phyloP scores from a whole-genome alignment of 495 filamentous ascomycete species.

The Emericellopsis terricola region DNA sequence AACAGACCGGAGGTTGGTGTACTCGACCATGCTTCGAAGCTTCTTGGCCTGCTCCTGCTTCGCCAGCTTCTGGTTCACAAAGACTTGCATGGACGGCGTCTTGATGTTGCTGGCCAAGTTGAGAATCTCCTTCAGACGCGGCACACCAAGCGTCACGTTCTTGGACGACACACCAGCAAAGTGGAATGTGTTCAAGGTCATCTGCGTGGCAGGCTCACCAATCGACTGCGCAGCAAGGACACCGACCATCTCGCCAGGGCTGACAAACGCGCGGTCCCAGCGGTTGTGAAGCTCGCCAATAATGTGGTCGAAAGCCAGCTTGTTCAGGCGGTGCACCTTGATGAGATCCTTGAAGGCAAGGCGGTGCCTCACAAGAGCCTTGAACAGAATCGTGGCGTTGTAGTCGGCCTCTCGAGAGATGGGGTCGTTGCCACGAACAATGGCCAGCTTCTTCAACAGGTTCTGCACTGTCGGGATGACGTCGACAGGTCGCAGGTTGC shows the following conservation, averaged over 20 bases:
- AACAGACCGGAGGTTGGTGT: conserved; percentile 85
- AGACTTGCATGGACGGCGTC: conserved; percentile 95
- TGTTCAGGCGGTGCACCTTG: conserved; percentile 66
- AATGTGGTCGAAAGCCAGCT: conserved; percentile 82
- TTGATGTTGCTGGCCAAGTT: conserved; percentile 97
- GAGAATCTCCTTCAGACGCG: conserved; percentile 96
- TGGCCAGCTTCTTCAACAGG: conserved; percentile 55
- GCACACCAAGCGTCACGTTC: conserved; percentile 98
- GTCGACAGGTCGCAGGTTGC: conserved; percentile 78
- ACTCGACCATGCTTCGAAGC: conserved; percentile 75
- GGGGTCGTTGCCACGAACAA: conserved; percentile 68
- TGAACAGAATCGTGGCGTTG: conserved; percentile 78
- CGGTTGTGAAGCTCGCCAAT: conserved; percentile 78
- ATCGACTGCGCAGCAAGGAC: conserved; percentile 96
- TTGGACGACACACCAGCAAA: conserved; percentile 99
- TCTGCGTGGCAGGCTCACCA: conserved; percentile 96
- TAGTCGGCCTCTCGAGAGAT: conserved; percentile 75
- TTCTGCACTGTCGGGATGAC: conserved; percentile 68
- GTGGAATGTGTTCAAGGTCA: conserved; percentile 99
- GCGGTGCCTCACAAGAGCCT: conserved; percentile 74
- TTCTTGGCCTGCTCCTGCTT: conserved; percentile 69
- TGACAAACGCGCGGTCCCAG: conserved; percentile 63
- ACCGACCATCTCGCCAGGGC: conserved; percentile 95
- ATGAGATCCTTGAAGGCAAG: conserved; percentile 85
- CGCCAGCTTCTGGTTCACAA: conserved; percentile 39